Evolutionary conservation across 768 basidiomycete species (phyloP).

Genomic region (Gymnopilus dilepis): DNA sequence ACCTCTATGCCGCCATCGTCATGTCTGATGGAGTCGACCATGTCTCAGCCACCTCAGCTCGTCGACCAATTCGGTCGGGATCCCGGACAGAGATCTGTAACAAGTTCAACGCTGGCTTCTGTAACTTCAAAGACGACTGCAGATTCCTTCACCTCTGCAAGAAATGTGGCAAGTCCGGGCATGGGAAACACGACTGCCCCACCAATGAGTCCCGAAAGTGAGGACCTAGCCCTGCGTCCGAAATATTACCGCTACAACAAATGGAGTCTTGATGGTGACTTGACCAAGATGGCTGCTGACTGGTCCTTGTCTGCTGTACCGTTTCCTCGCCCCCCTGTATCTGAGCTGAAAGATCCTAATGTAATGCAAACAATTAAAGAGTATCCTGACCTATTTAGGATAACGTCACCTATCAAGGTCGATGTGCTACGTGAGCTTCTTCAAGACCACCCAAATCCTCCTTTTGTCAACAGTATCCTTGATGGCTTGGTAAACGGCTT

Average conservation of each 20-base stretch:
- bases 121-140: not conserved
- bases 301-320: not conserved
- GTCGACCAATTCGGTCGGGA: not conserved
- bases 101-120: not conserved
- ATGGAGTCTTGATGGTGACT: not conserved
- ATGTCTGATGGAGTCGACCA: constrained; percentile 10
- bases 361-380: not conserved
- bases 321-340: not conserved
- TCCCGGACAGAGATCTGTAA: not conserved
- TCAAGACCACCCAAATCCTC: constrained; percentile 9
- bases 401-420: constrained; percentile 15
- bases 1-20: constrained; percentile 16
- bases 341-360: not conserved
- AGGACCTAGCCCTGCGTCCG: not conserved
- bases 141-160: not conserved
- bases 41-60: not conserved
- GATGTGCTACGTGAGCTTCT: not conserved
- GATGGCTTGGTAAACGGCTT: not conserved
- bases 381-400: constrained; percentile 10
- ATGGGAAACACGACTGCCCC: not conserved
- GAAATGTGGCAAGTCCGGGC: not conserved
- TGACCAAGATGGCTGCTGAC: not conserved
- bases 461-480: not conserved
- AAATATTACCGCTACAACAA: not conserved
- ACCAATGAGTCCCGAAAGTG: not conserved